Base-by-base conservation (phyloP, 2,329 filamentous ascomycete species). In the Xylaria sp. region DNA sequence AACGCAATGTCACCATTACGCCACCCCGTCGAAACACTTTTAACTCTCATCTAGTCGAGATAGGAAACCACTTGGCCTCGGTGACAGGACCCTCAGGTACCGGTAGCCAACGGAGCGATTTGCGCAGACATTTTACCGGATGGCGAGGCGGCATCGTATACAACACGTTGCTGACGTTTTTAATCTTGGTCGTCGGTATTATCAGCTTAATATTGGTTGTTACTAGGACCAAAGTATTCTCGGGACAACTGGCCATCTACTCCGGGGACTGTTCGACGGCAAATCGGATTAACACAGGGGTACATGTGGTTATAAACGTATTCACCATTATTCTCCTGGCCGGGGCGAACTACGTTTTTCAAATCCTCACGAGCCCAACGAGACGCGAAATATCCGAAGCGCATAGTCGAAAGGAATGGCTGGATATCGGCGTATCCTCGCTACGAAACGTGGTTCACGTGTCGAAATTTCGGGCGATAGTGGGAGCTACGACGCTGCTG, bases 361-460 rank as follows among this genome's bases (percentile, higher is more conserved):
- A 86, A 70, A 76, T 84, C n/a, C 78, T 85, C 11, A 78, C 75
- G 66, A 85, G 83, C 64, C 84, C 83, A 5, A 85, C 82, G 7
- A 77, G 83, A 40, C 70, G 70, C 10, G 83, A 85, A 66, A 69
- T 86, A 8, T 74, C 78, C 27, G 70, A 65, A 11, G 83, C 83
- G 4, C 84, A 86, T 64, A 73, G 72, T 10, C 73, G 71, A 33
- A 76, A 74, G 65, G 73, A 69, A 44, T 85, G 82, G 83, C 71
- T 86, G 52, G 82, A 86, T 62, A 81, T 86, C 27, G 83, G 83
- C 6, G 75, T 85, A 17, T 80, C 83, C 6, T 84, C 83, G 10
- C 52, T 84, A 27, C 77, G 82, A 49, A 86, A 86, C 65, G 70
- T 84, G 2, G 56, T 65, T 11, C 71, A 77, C 54, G 79, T 85